A percentile compares a stretch with the other conserved stretches of the same genome.
phyloP scores from a whole-genome alignment of 2,329 filamentous ascomycete genomes.

The Cladorrhinum sp. region DNA sequence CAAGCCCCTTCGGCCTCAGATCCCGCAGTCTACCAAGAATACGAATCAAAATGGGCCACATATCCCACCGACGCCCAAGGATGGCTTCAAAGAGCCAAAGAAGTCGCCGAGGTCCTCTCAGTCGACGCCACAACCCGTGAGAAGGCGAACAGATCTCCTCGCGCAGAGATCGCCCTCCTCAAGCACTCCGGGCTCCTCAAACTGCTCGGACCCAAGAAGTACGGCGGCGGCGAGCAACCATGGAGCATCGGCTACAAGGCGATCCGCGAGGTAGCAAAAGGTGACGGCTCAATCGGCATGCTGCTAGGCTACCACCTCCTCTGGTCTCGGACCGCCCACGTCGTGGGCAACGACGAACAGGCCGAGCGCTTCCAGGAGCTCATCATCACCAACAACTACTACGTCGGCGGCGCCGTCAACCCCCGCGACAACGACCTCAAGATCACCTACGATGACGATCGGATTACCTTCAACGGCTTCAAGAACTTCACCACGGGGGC shows the following conservation, averaged over 20 bases:
- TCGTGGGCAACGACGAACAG: slow-evolving; percentile 60
- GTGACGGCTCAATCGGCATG: slow-evolving; percentile 62
- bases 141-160: slow-evolving; percentile 39
- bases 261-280: slow-evolving; percentile 62
- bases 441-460: slow-evolving; percentile 52
- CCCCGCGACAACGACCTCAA: slow-evolving; percentile 60
- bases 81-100: slow-evolving; percentile 40
- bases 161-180: slow-evolving; percentile 39
- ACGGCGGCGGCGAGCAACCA: slow-evolving; percentile 43
- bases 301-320: slow-evolving; percentile 63
- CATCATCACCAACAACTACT: slow-evolving; percentile 63
- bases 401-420: slow-evolving; percentile 64
- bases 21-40: slow-evolving; percentile 38
- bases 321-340: slow-evolving; percentile 59
- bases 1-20: slow-evolving; percentile 30
- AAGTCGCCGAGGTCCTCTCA: slow-evolving; percentile 37
- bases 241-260: slow-evolving; percentile 54
- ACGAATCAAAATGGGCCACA: slow-evolving; percentile 35
- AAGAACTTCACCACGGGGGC: slow-evolving; percentile 69
- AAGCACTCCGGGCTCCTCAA: slow-evolving; percentile 42
- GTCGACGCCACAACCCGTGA: slow-evolving; percentile 37
- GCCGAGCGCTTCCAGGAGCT: slow-evolving; percentile 53
- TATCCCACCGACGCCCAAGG: slow-evolving; percentile 32
- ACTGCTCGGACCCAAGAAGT: slow-evolving; percentile 38
- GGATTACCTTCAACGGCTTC: slow-evolving; percentile 57